These are phyloP conservation scores for Heliamphora exappendiculata DNA, from an alignment of 148 eudicot species.

Conservation along the genomic window DNA sequence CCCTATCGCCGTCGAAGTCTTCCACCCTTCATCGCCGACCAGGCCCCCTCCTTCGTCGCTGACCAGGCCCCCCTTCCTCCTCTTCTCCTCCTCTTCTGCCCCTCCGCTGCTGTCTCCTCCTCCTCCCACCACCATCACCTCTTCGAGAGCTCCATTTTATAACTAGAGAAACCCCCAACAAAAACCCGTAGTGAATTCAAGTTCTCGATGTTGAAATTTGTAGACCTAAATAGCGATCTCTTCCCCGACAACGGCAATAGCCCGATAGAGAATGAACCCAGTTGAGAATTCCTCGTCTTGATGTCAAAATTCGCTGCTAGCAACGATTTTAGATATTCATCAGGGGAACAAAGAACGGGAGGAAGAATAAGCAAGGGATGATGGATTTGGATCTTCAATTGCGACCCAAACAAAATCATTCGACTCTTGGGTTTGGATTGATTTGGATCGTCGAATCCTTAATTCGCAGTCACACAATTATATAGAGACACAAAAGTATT, in stretches of 20 bases:
- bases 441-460: slow-evolving; percentile 18
- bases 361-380: slow-evolving; percentile 30
- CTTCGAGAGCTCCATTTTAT: slow-evolving; percentile 63
- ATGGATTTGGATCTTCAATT: slow-evolving; percentile 52
- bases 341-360: slow-evolving; percentile 19
- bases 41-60: too few species aligned
- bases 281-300: slow-evolving; percentile 37
- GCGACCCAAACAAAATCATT: slow-evolving; percentile 41
- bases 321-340: slow-evolving; percentile 34
- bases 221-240: slow-evolving; percentile 26
- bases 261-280: slow-evolving; percentile 19
- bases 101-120: too few species aligned
- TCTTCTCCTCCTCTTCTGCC: too few species aligned
- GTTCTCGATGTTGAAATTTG: slow-evolving; percentile 16
- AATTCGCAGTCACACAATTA: too few species aligned
- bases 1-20: too few species aligned
- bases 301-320: slow-evolving; percentile 44
- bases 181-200: slow-evolving; percentile 21
- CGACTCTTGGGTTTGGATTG: slow-evolving; percentile 18
- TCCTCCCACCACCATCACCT: too few species aligned
- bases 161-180: slow-evolving; percentile 22
- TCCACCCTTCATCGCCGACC: too few species aligned
- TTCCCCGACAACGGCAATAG: slow-evolving; percentile 17
- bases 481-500: too few species aligned
- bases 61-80: too few species aligned